These are phyloP conservation scores for Talaromyces sp. DNA, from an alignment of 2,329 filamentous ascomycete species.

Conservation along the genomic window DNA sequence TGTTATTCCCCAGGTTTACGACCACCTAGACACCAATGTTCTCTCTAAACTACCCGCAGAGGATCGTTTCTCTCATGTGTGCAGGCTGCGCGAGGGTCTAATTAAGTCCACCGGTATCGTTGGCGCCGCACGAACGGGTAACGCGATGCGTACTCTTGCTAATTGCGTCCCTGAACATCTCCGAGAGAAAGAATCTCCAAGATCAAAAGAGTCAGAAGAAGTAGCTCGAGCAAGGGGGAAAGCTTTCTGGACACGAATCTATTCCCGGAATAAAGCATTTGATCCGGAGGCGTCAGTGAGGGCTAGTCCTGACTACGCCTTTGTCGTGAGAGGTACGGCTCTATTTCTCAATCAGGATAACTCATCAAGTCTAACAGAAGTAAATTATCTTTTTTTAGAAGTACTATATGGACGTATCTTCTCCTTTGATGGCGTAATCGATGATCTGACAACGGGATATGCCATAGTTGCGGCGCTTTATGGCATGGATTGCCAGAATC, in stretches of 20 bases:
- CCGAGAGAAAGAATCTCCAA: background rate
- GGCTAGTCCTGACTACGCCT: background rate
- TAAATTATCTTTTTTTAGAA: background rate
- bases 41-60: background rate
- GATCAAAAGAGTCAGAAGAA: background rate
- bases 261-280: background rate
- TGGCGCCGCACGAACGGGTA: background rate
- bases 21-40: background rate
- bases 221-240: background rate
- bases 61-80: background rate
- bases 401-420: background rate
- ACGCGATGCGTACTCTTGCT: background rate
- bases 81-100: background rate
- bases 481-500: constrained; percentile 1
- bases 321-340: background rate
- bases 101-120: background rate
- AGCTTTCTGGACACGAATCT: background rate
- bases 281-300: background rate
- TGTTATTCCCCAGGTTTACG: background rate
- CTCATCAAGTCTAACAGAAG: background rate
- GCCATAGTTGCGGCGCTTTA: background rate
- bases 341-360: background rate
- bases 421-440: background rate
- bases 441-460: background rate
- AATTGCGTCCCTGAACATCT: background rate